Evolutionary conservation across 1,284 basidiomycete genomes (phyloP).

Genomic region (Leccinum angustisporum): DNA sequence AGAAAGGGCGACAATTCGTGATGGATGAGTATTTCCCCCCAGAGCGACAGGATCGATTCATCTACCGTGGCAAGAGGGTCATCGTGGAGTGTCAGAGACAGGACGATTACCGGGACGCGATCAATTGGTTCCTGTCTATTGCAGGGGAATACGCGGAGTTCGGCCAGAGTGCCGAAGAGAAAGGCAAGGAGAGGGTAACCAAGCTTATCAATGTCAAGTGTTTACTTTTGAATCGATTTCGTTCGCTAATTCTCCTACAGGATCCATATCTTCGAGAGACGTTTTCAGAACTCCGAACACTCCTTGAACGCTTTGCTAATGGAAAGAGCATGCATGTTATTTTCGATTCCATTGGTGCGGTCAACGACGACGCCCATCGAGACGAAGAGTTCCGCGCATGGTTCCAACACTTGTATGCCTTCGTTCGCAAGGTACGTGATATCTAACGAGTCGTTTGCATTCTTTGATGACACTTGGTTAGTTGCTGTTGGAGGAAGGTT

Average conservation of each 20-base stretch:
- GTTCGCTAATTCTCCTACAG: slow-evolving; percentile 27
- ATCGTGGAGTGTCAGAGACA: slow-evolving; percentile 93
- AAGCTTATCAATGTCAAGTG: slow-evolving; percentile 28
- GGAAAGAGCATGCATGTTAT: slow-evolving; percentile 66
- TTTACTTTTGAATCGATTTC: neutral
- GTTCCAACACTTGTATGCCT: slow-evolving; percentile 71
- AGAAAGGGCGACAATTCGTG: slow-evolving; percentile 47
- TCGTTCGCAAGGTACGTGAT: slow-evolving; percentile 59
- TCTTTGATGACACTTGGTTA: slow-evolving; percentile 25
- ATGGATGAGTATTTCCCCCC: slow-evolving; percentile 62
- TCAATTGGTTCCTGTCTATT: slow-evolving; percentile 73
- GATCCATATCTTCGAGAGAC: slow-evolving; percentile 62
- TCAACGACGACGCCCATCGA: slow-evolving; percentile 75
- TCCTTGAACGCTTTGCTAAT: slow-evolving; percentile 93
- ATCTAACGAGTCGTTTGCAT: neutral
- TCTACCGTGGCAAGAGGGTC: slow-evolving; percentile 57
- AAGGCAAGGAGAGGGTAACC: slow-evolving; percentile 39
- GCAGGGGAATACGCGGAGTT: slow-evolving; percentile 77
- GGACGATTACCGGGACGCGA: slow-evolving; percentile 84
- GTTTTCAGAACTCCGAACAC: slow-evolving; percentile 65
- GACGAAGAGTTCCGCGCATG: slow-evolving; percentile 79
- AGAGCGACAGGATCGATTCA: slow-evolving; percentile 60
- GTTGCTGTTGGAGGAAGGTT: slow-evolving; percentile 85
- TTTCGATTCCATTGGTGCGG: slow-evolving; percentile 68
- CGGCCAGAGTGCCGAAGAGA: slow-evolving; percentile 49